Conservation (phyloP, 306 rosid genomes). For the Astragalus glycyphyllos region DNA sequence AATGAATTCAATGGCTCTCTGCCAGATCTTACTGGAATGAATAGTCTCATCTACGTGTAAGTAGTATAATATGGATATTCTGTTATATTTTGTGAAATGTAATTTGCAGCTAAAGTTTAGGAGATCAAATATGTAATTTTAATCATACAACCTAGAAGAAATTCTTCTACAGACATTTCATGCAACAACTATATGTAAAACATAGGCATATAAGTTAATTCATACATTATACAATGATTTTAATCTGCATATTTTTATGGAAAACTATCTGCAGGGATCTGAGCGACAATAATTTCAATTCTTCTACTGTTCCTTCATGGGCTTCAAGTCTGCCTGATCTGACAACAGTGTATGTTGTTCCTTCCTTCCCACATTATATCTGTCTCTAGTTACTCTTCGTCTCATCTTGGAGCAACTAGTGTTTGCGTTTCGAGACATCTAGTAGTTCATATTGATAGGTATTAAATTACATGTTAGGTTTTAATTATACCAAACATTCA, state of each 20-base stretch:
- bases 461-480: background rate
- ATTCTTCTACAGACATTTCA: background rate
- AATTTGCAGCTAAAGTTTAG: slow-evolving; percentile 1
- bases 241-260: slow-evolving; percentile 14
- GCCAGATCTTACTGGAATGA: slow-evolving; percentile 62
- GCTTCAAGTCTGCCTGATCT: slow-evolving; percentile 44
- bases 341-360: slow-evolving; percentile 65
- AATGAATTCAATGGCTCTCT: slow-evolving; percentile 56
- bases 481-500: too few species aligned
- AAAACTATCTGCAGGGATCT: slow-evolving; percentile 55
- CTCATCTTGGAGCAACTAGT: background rate
- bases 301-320: slow-evolving; percentile 63
- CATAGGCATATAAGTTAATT: background rate
- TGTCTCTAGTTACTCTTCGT: background rate
- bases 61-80: slow-evolving; percentile 33
- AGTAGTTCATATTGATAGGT: background rate
- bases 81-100: slow-evolving; percentile 5
- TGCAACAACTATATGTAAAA: slow-evolving; percentile 21
- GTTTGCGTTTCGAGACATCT: background rate
- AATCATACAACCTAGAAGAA: slow-evolving; percentile 6
- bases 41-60: slow-evolving; percentile 59
- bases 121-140: background rate
- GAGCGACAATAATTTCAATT: slow-evolving; percentile 58
- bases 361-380: slow-evolving; percentile 22
- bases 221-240: slow-evolving; percentile 10